Evolutionary conservation across 140 eudicot species (phyloP), one percentile per base, ranked within the genome.

Genomic region (Ambrosia hybrid): DNA sequence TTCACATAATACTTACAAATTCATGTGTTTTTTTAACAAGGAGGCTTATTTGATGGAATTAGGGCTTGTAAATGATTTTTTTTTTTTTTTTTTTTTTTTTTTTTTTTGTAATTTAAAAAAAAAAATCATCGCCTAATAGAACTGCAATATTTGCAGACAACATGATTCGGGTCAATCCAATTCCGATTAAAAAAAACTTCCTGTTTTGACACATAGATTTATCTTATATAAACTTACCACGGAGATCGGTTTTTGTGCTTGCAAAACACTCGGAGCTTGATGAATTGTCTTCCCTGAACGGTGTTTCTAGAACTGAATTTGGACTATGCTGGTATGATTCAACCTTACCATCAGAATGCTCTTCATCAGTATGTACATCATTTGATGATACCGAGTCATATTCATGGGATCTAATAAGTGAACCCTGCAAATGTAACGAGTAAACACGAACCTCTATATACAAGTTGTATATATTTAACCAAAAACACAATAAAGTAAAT

Each of bases 281-380:
- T 43, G 70, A 58, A 71, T 21, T 56, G 68, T 83, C 85, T 73
- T 83, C 84, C 73, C 30, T 52, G 38, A 70, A 84, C 62, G 70
- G 83, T 67, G 88, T 71, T 55, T 87, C 88, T n/a, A 85, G 83
- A 73, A 87, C 88, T 45, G 95, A 85, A 78, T 67, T 80, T 61
- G 92, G 95, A 76, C 90, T 83, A 4, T 45, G 78, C 73, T 78
- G 86, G 68, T 79, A 66, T 36, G 67, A 34, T 67, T 72, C 83
- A 77, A 79, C 67, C 36, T 46, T 65, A 57, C 72, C 71, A 61
- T 61, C 74, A 9, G 36, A 21, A 51, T 69, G 81, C 38, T 68
- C 78, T 26, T 67, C 68, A 49, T 70, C 77, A 30, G 55, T 9
- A 51, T 61, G 75, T n/a, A 61, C 37, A 69, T 73, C 64, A 51